Base-by-base conservation (phyloP, 2,329 filamentous ascomycete species). In the Teratosphaeria viscida region DNA sequence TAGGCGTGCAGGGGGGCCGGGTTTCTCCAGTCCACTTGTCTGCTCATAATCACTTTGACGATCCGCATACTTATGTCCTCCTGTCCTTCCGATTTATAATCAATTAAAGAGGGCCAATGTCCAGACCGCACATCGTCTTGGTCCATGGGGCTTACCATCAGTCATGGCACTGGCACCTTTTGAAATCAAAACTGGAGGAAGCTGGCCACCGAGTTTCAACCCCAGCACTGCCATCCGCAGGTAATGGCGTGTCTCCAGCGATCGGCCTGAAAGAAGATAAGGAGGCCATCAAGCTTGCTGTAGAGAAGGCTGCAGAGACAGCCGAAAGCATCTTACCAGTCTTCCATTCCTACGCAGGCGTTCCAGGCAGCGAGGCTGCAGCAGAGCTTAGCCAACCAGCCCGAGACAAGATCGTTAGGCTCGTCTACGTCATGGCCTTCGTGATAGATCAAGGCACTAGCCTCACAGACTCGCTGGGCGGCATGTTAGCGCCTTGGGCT, bases 71-170 rank as follows among this genome's bases (percentile, higher is more conserved):
- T 32, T 7, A 43, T 14, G 37, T 43, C 37, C 4, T 14, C 37
- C 16, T 43, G 37, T 14, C 37, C 16, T 14, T 43, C 37, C 37
- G 4, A 32, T 5, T 32, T 32, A 32, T 32, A 7, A 32, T 7
- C 7, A 32, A 7, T 5, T 32, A 32, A 32, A 7, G 2, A 5
- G 7, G 29, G 19, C 29, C 23, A 14, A 65, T 65, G 65, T 57
- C 64, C 2, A 62, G 60, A 54, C 43, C 49, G 16, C 64, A 65
- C 57, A 61, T 66, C 55, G 53, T 66, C 53, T 56, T 66, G 27
- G 59, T 66, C 37, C 63, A 65, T 34, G 64, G 64, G 27, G 63
- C 59, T 29, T 61, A 52, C 6, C 64, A 66, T 29, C 60, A 59
- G 47, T 61, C 61, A 29, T 60, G 43, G 43, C 43, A 49, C 10